Evolutionary conservation across 2,329 filamentous ascomycete genomes (phyloP), one percentile per base, ranked within the genome.

Genomic region (Talaromyces piceae): DNA sequence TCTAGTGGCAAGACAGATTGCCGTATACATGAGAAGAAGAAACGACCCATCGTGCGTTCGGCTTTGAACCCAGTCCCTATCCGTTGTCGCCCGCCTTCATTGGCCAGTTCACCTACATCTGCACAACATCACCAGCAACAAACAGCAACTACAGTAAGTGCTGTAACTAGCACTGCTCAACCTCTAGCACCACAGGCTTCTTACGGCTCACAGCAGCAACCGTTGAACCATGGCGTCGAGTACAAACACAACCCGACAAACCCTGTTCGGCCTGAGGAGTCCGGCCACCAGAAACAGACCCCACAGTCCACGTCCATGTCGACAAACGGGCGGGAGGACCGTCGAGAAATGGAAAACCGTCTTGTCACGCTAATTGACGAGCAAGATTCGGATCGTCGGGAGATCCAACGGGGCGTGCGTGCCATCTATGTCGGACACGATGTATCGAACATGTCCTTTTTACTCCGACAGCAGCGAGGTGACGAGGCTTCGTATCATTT

Each of bases 371-470:
- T 78, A 45, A 73, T 79, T 47, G 74, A 78, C 51, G 69, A 73
- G 41, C 73, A 77, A 45, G 71, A 74, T 18, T 63, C 70, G 22
- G 68, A 69, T 27, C 63, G 67, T 20, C 64, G 72, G 16, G 73
- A 76, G 50, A 77, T 79, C n/a, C 66, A 72, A 30, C 65, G 68
- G 47, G 67, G 70, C 3, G 73, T 75, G 13, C 72, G 77, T 22
- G 72, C 77, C 9, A 77, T 76, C 51, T 80, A 77, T 57, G 77
- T 80, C 41, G 77, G 77, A 5, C 75, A 76, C 50, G 77, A 79
- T 55, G 71, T 77, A 53, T 80, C 77, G 28, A 80, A 80, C 53
- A 70, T 80, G 57, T 77, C 77, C 50, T 78, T 79, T 56, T 64
- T 80, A 39, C 72, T 80, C 25, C 73, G 75, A 11, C 77, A 79